phyloP scores from a whole-genome alignment of 345 rosid species.

The Lepidium didymum region DNA sequence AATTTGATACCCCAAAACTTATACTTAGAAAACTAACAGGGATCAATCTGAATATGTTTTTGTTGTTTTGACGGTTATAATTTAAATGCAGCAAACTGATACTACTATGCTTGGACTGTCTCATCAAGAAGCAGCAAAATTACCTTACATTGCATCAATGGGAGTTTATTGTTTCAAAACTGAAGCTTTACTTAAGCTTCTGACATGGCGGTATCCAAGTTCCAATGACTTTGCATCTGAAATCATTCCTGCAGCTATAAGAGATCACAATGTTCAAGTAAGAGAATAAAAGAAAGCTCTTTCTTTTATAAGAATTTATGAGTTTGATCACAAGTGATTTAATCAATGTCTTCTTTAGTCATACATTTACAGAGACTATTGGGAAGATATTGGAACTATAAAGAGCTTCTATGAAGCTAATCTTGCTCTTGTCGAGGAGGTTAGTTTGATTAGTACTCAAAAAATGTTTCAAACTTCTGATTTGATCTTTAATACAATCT shows the following conservation, averaged over 20 bases:
- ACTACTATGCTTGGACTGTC: conserved; percentile 61
- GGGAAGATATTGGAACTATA: conserved; percentile 97
- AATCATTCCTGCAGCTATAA: conserved; percentile 82
- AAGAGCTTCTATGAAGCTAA: conserved; percentile 87
- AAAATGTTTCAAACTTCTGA: neutral
- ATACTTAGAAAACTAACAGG: neutral
- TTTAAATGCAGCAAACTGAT: conserved; percentile 61
- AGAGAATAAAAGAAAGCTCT: conserved; percentile 5
- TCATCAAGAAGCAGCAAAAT: conserved; percentile 49
- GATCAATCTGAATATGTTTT: neutral
- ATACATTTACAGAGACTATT: conserved; percentile 74
- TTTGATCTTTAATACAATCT: neutral
- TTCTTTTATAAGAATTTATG: neutral
- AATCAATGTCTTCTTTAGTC: conserved; percentile 36
- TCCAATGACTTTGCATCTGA: conserved; percentile 94
- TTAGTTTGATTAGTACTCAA: conserved; percentile 17
- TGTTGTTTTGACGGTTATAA: neutral
- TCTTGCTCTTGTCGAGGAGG: conserved; percentile 89
- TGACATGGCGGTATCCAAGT: conserved; percentile 70
- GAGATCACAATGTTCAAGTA: conserved; percentile 77
- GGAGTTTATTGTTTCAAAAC: conserved; percentile 87
- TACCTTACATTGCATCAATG: conserved; percentile 90
- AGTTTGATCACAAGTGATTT: neutral
- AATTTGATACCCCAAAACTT: neutral
- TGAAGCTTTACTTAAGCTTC: conserved; percentile 56